Evolutionary conservation across 2,329 filamentous ascomycete genomes (phyloP).

Genomic region (Davidsoniella neocaledoniae): DNA sequence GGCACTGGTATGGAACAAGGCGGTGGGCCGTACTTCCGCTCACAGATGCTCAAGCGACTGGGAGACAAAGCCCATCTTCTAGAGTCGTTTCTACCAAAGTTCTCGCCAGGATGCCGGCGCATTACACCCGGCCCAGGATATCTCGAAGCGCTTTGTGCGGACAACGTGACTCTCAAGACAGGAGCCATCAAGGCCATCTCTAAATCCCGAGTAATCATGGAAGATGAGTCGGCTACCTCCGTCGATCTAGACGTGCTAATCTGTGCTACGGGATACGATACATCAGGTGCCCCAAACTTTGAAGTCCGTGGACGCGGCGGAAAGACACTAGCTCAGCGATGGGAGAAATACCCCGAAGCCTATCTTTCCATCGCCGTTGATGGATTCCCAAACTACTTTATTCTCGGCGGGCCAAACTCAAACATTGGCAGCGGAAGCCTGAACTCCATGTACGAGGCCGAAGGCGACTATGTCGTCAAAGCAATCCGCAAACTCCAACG

Average conservation of each 20-base stretch:
- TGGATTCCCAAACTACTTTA: slow-evolving; percentile 32
- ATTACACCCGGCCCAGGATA: slow-evolving; percentile 27
- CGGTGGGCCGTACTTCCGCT: too few species aligned
- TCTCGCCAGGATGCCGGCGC: slow-evolving; percentile 25
- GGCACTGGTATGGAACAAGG: too few species aligned
- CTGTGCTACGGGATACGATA: slow-evolving; percentile 15
- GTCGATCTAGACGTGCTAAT: slow-evolving; percentile 14
- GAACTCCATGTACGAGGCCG: slow-evolving; percentile 29
- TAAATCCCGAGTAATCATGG: slow-evolving; percentile 11
- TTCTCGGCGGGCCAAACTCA: slow-evolving; percentile 32
- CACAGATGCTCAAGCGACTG: too few species aligned
- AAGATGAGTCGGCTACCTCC: slow-evolving; percentile 10
- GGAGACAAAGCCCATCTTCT: too few species aligned
- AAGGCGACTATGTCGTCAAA: slow-evolving; percentile 19
- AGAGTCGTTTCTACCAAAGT: background rate
- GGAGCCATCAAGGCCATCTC: slow-evolving; percentile 22
- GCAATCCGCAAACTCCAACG: slow-evolving; percentile 16
- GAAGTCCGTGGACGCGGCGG: slow-evolving; percentile 23
- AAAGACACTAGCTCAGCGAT: slow-evolving; percentile 23
- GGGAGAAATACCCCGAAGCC: slow-evolving; percentile 22
- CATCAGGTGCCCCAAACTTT: slow-evolving; percentile 17
- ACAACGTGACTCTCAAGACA: slow-evolving; percentile 28
- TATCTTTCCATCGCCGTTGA: slow-evolving; percentile 31
- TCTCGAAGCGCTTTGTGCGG: slow-evolving; percentile 24
- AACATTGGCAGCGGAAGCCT: slow-evolving; percentile 30